Conservation (phyloP, 2,329 filamentous ascomycete genomes). For the Chalaropsis ovoidea region DNA sequence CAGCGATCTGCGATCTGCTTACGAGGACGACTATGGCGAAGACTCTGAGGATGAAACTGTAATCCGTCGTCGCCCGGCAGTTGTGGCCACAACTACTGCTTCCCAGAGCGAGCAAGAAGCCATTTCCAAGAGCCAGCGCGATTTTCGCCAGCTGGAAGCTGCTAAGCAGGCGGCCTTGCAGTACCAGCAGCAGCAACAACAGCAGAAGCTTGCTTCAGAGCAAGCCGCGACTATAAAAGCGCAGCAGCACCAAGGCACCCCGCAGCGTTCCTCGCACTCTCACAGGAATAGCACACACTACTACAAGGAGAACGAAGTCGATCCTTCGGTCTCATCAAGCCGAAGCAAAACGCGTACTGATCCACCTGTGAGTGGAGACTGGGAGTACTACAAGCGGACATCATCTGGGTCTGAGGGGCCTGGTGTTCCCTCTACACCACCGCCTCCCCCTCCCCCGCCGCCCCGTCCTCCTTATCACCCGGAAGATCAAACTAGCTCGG, state of each 20-base stretch:
- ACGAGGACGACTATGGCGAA: constrained; percentile 29
- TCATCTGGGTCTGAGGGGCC: constrained; percentile 11
- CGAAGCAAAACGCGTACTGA: constrained; percentile 3
- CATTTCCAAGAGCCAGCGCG: background rate
- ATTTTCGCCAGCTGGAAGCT: constrained; percentile 10
- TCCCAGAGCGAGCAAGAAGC: constrained; percentile 10
- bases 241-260: constrained; percentile 16
- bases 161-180: constrained; percentile 3
- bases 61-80: constrained; percentile 19
- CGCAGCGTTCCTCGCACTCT: constrained; percentile 14
- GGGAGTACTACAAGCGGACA: constrained; percentile 18
- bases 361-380: constrained; percentile 14
- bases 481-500: constrained; percentile 9
- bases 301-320: constrained; percentile 18
- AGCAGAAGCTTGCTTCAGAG: constrained; percentile 17
- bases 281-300: constrained; percentile 20
- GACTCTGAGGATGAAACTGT: constrained; percentile 23
- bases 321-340: constrained; percentile 8
- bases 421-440: constrained; percentile 14
- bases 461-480: constrained; percentile 22
- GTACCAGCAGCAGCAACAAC: constrained; percentile 13
- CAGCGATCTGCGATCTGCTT: constrained; percentile 38
- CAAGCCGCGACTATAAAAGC: constrained; percentile 13
- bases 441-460: constrained; percentile 22
- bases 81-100: background rate